These are phyloP conservation scores for Verticillium klebahnii DNA, from an alignment of 2,329 filamentous ascomycete genomes.

Conservation along the genomic window DNA sequence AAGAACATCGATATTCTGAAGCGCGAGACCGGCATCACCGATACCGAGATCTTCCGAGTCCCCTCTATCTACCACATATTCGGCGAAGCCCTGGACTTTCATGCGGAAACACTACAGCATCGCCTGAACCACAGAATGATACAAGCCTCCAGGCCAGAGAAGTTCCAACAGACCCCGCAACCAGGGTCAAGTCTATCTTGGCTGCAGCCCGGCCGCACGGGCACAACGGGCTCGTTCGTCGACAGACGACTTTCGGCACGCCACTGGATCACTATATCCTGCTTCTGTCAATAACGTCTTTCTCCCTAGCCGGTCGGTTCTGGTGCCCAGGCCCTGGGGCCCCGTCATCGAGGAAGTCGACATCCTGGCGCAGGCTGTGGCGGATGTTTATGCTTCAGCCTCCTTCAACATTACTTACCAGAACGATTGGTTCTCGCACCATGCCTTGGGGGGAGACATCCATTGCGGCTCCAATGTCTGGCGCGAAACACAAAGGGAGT, in stretches of 20 bases:
- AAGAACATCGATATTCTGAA: slow-evolving; percentile 9
- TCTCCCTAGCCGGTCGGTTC: neutral
- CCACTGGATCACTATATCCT: slow-evolving; percentile 12
- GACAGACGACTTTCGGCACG: neutral
- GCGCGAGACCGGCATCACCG: slow-evolving; percentile 11
- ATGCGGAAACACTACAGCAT: neutral
- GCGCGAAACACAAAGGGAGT: slow-evolving; percentile 5
- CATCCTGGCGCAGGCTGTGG: slow-evolving; percentile 16
- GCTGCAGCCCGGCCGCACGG: neutral
- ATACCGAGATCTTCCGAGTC: slow-evolving; percentile 16
- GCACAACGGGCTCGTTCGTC: neutral
- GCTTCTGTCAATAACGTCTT: slow-evolving; percentile 18
- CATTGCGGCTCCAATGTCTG: slow-evolving; percentile 18
- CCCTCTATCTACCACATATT: slow-evolving; percentile 10
- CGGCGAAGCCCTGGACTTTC: neutral
- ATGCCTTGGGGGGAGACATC: slow-evolving; percentile 17
- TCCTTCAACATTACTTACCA: slow-evolving; percentile 17
- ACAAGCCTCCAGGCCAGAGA: neutral
- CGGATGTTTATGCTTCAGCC: slow-evolving; percentile 15
- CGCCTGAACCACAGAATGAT: neutral
- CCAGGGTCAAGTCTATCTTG: neutral
- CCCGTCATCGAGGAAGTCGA: slow-evolving; percentile 20
- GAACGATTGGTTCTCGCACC: slow-evolving; percentile 23
- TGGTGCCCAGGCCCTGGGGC: slow-evolving; percentile 20
- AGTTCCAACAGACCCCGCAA: neutral